Evolutionary conservation across 148 eudicot species (phyloP), one percentile per base, ranked within the genome.

Genomic region (Vaccinium darrowii): DNA sequence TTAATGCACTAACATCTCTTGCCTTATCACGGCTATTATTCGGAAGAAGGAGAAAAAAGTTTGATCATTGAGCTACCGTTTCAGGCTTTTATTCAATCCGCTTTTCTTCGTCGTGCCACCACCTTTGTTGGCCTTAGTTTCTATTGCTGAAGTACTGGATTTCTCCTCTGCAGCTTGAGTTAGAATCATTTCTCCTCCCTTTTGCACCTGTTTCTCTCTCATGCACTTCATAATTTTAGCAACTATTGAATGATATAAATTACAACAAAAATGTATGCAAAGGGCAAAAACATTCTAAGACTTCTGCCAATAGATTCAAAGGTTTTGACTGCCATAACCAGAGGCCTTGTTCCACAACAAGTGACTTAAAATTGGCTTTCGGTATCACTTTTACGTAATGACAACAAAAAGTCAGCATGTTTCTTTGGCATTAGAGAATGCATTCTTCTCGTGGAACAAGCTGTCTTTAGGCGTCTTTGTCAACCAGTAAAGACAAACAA

Each of bases 161-260:
- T 77, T 87, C 63, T 80, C 89, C 79, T 90, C 91, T 74, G 80
- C 86, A 4, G 91, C 86, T 67, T 71, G 89, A 79, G 75, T 89
- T 76, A 87, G 74, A 56, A 96, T 90, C 83, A 72, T 72, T 87
- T 94, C 91, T 14, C 98, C 98, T 88, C 98, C 94, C 21, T 90
- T 94, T 39, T 94, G 96, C 78, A 96, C 96, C 98, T 96, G 85
- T 79, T 47, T 39, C 39, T 39, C 63, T 76, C 30, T 69, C 6
- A 11, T 18, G 25, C 53, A 16, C 10, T 49, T 27, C 27, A 10
- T 50, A 15, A 43, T 65, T 81, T 49, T 2, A 65, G 3, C 14
- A 81, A 49, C 36, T 10, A 49, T 81, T 81, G 39, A 14, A 65
- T 54, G 9, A 63, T 43, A 53, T 7, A 85, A 16, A 69, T 80